Conservation (phyloP, 202 grass and related monocot species). For the Setaria italica region DNA sequence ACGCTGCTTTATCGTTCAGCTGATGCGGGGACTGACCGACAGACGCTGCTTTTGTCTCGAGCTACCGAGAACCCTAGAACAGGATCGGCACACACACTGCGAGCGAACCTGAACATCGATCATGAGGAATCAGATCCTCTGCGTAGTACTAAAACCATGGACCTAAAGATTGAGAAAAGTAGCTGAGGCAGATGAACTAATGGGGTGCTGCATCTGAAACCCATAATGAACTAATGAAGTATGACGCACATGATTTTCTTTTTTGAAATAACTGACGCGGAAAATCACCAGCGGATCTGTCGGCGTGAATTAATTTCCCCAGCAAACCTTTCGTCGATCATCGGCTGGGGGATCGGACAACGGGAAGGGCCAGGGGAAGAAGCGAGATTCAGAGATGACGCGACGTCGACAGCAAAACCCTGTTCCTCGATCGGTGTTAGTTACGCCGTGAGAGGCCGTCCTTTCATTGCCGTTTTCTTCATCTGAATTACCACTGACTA, state of each 20-base stretch:
- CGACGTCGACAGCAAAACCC: conserved; percentile 17
- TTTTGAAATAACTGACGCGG: too few species aligned
- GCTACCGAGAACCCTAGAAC: neutral
- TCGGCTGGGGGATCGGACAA: neutral
- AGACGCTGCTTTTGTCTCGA: conserved; percentile 3
- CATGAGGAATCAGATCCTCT: conserved; percentile 34
- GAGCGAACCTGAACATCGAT: neutral
- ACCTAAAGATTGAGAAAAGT: neutral
- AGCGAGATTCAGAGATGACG: neutral
- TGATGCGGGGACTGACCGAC: neutral
- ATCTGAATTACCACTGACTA: neutral
- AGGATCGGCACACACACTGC: neutral
- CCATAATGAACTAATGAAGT: too few species aligned
- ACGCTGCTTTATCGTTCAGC: neutral
- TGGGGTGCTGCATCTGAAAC: neutral
- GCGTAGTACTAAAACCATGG: neutral
- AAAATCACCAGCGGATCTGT: neutral
- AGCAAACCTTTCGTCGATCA: neutral
- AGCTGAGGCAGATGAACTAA: neutral
- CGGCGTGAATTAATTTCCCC: neutral
- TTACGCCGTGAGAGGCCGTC: neutral
- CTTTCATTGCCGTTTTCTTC: conserved; percentile 10
- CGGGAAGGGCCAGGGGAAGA: neutral
- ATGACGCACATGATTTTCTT: too few species aligned
- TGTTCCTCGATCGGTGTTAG: neutral